phyloP scores from a whole-genome alignment of 805 yeast genomes.

The Cyberlindnera petersonii region DNA sequence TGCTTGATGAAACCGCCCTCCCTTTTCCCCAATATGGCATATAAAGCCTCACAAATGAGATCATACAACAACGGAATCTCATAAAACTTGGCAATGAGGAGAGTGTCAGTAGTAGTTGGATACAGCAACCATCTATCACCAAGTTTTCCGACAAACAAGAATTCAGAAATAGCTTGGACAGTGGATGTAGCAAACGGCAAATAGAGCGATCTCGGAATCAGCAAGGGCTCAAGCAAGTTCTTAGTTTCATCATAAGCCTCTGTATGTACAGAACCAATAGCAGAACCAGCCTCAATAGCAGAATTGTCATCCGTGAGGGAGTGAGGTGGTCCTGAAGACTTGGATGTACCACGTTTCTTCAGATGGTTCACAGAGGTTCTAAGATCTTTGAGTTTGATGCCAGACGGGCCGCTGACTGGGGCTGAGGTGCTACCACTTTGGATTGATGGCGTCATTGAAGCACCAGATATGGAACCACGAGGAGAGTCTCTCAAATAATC shows the following conservation, averaged over 20 bases:
- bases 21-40: slow-evolving; percentile 64
- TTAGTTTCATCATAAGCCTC: slow-evolving; percentile 17
- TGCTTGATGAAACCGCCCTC: slow-evolving; percentile 43
- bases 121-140: slow-evolving; percentile 70
- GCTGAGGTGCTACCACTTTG: not conserved
- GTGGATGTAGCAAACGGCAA: slow-evolving; percentile 63
- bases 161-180: slow-evolving; percentile 65
- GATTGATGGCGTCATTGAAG: slow-evolving; percentile 6
- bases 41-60: slow-evolving; percentile 62
- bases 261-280: slow-evolving; percentile 13
- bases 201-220: slow-evolving; percentile 64
- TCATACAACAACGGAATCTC: slow-evolving; percentile 70
- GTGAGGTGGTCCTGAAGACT: slow-evolving; percentile 17
- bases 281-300: slow-evolving; percentile 13
- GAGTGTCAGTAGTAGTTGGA: slow-evolving; percentile 64
- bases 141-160: slow-evolving; percentile 74
- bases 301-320: slow-evolving; percentile 17
- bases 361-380: slow-evolving; percentile 17
- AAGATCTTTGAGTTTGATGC: slow-evolving; percentile 21
- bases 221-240: slow-evolving; percentile 49
- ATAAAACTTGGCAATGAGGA: slow-evolving; percentile 59
- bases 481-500: slow-evolving; percentile 36
- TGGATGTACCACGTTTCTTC: slow-evolving; percentile 20
- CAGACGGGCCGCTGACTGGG: too few relatives aligned
- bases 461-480: slow-evolving; percentile 43